These are phyloP conservation scores for Achlya hypogyna DNA, from an alignment of 352 stramenopile genomes.

Conservation along the genomic window DNA sequence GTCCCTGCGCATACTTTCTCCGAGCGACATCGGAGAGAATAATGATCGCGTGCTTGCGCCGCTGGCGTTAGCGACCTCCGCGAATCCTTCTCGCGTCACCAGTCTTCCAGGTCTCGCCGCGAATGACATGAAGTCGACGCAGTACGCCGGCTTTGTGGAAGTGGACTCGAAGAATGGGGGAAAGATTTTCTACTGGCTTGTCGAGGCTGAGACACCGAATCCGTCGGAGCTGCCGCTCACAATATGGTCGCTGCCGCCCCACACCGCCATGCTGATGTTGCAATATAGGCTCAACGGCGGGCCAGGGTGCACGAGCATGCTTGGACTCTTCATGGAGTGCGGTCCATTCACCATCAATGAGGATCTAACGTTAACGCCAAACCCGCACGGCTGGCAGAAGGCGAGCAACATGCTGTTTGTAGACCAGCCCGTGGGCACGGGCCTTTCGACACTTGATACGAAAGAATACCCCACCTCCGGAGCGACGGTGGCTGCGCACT, in stretches of 20 bases:
- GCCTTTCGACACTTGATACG: slow-evolving; percentile 54
- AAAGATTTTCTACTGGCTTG: slow-evolving; percentile 77
- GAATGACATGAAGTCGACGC: slow-evolving; percentile 33
- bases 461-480: slow-evolving; percentile 50
- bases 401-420: slow-evolving; percentile 75
- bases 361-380: slow-evolving; percentile 40
- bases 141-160: slow-evolving; percentile 54
- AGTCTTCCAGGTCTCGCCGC: slow-evolving; percentile 42
- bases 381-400: slow-evolving; percentile 68
- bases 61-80: neutral
- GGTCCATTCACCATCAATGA: slow-evolving; percentile 50
- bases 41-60: neutral
- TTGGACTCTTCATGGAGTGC: slow-evolving; percentile 59
- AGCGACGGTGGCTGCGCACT: slow-evolving; percentile 54
- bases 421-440: slow-evolving; percentile 71
- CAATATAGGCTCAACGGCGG: slow-evolving; percentile 58
- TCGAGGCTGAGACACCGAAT: slow-evolving; percentile 32
- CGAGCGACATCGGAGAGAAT: no score
- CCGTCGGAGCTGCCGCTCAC: slow-evolving; percentile 47
- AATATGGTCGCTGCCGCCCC: slow-evolving; percentile 37
- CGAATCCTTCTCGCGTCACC: neutral
- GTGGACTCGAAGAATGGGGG: slow-evolving; percentile 41
- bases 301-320: slow-evolving; percentile 72
- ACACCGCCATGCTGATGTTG: neutral
- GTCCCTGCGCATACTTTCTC: no score